These are phyloP conservation scores for Leishmania amazonensis DNA, from an alignment of 208 protist genomes.

Conservation along the genomic window DNA sequence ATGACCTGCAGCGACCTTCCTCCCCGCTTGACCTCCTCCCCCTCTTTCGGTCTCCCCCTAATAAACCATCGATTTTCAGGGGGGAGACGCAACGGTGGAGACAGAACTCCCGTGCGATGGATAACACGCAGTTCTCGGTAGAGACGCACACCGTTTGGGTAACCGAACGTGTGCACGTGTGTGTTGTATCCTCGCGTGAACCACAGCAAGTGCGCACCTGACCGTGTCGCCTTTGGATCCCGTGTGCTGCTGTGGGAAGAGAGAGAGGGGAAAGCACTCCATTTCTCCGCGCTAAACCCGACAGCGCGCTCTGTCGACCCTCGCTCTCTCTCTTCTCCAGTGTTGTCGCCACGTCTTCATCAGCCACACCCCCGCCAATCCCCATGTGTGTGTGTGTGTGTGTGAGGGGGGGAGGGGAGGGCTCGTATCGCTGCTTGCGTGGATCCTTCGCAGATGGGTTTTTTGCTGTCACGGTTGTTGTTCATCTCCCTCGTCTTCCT, in stretches of 20 bases:
- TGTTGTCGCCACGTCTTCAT: neutral
- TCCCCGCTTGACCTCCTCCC: neutral
- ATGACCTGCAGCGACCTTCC: neutral
- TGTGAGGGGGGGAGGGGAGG: neutral
- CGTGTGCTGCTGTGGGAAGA: neutral
- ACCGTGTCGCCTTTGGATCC: neutral
- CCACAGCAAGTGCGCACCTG: neutral
- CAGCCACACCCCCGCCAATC: neutral
- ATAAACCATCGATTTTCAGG: neutral
- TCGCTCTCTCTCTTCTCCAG: neutral
- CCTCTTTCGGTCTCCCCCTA: neutral
- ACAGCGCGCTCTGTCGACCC: neutral
- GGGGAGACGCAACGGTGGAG: neutral
- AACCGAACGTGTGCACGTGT: neutral
- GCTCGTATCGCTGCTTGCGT: neutral
- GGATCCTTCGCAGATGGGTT: neutral
- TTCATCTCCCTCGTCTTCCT: neutral
- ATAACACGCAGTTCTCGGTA: neutral
- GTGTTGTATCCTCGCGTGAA: neutral
- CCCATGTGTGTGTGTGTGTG: neutral
- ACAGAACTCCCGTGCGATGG: neutral
- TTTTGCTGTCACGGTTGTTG: neutral
- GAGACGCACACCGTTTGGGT: neutral
- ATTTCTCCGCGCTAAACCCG: neutral
- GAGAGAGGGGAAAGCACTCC: neutral